A percentile compares a stretch with the other conserved stretches of the same genome.
These are phyloP conservation scores for Lathyrus oleraceus DNA, from an alignment of 306 rosid species.

Conservation along the genomic window DNA sequence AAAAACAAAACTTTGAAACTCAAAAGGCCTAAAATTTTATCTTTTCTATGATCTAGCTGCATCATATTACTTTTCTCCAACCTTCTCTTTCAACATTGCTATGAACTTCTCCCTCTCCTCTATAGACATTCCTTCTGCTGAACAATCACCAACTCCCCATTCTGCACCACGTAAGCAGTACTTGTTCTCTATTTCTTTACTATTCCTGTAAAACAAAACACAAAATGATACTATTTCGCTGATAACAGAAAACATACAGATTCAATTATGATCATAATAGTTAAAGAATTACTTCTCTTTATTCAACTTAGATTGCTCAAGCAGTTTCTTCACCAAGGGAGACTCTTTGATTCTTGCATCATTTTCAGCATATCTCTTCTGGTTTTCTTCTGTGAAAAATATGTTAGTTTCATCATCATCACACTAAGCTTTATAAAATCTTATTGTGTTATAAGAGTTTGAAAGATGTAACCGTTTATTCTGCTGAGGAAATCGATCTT, in stretches of 20 bases:
- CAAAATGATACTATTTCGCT: not conserved
- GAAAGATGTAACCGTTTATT: conserved; percentile 55
- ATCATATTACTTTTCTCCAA: conserved; percentile 45
- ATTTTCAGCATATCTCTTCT: conserved; percentile 76
- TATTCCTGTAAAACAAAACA: conserved; percentile 54
- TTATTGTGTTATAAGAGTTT: not conserved
- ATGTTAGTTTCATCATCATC: conserved; percentile 27
- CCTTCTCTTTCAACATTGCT: conserved; percentile 67
- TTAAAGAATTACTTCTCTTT: conserved; percentile 67
- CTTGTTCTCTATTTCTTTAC: conserved; percentile 63
- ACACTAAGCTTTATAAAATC: conserved; percentile 32
- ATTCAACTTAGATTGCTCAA: conserved; percentile 78
- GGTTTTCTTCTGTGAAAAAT: conserved; percentile 78
- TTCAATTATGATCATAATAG: not conserved
- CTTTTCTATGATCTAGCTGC: conserved; percentile 9
- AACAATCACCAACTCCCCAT: conserved; percentile 98
- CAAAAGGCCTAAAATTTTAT: conserved; percentile 14
- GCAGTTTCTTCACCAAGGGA: conserved; percentile 65
- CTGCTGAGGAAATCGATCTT: conserved; percentile 75
- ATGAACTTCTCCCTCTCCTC: conserved; percentile 75
- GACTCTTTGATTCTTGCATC: conserved; percentile 77
- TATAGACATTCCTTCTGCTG: conserved; percentile 74
- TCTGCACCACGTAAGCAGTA: conserved; percentile 91
- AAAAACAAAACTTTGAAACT: conserved; percentile 21
- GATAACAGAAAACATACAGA: conserved; percentile 20